Conservation (phyloP, 306 rosid genomes). For the Luffa acutangula region DNA sequence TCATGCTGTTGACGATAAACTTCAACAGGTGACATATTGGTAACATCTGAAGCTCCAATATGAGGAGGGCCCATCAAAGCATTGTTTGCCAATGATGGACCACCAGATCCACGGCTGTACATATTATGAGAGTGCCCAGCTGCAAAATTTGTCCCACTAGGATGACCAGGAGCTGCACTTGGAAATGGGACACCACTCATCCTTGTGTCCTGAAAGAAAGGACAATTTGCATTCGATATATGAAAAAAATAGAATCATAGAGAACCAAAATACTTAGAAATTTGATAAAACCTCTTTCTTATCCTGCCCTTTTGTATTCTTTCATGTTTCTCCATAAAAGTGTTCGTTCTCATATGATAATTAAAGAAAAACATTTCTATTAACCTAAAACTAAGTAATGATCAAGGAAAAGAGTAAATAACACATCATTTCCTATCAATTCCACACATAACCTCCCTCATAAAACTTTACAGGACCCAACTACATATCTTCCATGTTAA, state of each 20-base stretch:
- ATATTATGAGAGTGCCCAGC: constrained; percentile 48
- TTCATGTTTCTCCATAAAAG: neutral
- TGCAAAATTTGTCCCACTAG: constrained; percentile 40
- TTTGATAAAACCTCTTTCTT: neutral
- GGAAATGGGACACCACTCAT: constrained; percentile 47
- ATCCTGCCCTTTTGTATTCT: neutral
- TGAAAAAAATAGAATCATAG: neutral
- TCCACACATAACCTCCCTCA: neutral
- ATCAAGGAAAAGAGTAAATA: neutral
- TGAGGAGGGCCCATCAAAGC: constrained; percentile 48
- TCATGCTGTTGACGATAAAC: constrained; percentile 79
- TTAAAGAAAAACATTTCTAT: neutral
- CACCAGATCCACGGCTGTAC: constrained; percentile 49
- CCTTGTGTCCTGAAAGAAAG: constrained; percentile 55
- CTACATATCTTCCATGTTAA: neutral
- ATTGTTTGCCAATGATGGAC: constrained; percentile 45
- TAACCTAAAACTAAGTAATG: neutral
- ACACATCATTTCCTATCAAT: neutral
- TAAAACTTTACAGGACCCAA: neutral
- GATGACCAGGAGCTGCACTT: constrained; percentile 36
- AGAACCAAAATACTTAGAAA: neutral
- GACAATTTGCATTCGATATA: neutral
- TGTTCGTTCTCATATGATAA: neutral
- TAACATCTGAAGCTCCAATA: constrained; percentile 40
- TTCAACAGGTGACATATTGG: constrained; percentile 69